Percentiles rank a stretch among this genome's conserved stretches.
Conservation (phyloP, 768 basidiomycete species). For the Rhizopogon vinicolor region DNA sequence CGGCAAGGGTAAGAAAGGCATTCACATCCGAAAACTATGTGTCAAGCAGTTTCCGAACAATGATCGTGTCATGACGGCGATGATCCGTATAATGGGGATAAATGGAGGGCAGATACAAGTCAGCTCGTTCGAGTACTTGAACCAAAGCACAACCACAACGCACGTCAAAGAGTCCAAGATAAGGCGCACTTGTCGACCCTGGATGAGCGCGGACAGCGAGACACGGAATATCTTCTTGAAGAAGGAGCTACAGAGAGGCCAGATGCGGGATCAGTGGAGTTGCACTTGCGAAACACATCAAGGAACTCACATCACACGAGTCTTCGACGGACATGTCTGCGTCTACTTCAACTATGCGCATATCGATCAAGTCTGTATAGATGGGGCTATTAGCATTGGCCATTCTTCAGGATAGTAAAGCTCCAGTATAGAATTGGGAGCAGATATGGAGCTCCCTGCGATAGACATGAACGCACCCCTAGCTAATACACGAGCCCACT, state of each 20-base stretch:
- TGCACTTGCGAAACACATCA: neutral
- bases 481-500: constrained; percentile 53
- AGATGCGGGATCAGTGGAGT: neutral
- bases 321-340: constrained; percentile 77
- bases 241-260: constrained; percentile 41
- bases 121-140: neutral
- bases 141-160: constrained; percentile 24
- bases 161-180: constrained; percentile 73
- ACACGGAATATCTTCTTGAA: constrained; percentile 60
- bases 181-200: constrained; percentile 22
- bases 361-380: constrained; percentile 62
- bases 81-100: neutral
- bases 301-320: constrained; percentile 63
- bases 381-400: neutral
- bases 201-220: constrained; percentile 50
- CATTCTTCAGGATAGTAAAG: neutral
- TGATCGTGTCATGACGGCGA: neutral
- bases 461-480: constrained; percentile 40
- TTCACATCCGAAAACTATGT: constrained; percentile 79
- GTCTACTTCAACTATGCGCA: constrained; percentile 59
- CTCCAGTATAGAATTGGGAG: too few relatives aligned
- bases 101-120: neutral
- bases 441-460: neutral
- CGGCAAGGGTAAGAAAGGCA: constrained; percentile 81
- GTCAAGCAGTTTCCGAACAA: neutral